Conservation (phyloP, 2,329 filamentous ascomycete genomes). For the Leptographium wingfieldii region DNA sequence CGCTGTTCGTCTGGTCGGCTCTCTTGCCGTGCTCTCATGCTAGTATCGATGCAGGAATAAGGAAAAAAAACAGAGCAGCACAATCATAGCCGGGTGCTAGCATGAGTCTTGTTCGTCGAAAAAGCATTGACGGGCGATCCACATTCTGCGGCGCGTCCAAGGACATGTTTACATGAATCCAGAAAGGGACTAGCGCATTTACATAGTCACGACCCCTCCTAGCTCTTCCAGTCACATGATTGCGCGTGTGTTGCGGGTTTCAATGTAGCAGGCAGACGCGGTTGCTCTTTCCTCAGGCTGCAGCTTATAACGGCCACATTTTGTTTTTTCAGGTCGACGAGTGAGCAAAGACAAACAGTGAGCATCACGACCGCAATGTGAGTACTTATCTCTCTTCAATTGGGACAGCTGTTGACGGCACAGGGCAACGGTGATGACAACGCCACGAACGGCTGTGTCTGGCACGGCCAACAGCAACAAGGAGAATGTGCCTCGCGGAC, state of each 20-base stretch:
- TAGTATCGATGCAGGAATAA: not conserved
- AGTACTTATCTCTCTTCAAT: not conserved
- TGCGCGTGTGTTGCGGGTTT: constrained; percentile 9
- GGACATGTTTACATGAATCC: constrained; percentile 13
- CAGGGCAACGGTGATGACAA: not conserved
- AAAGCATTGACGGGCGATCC: not conserved
- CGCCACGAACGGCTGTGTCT: not conserved
- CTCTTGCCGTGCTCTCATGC: not conserved
- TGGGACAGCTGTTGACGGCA: not conserved
- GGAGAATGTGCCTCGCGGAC: constrained; percentile 28
- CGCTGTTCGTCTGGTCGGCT: not conserved
- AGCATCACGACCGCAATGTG: not conserved
- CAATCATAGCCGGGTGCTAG: not conserved
- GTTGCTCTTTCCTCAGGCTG: not conserved
- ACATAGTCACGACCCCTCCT: not conserved
- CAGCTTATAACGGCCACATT: constrained; percentile 5
- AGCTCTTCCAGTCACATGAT: constrained; percentile 8
- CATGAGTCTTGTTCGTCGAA: not conserved
- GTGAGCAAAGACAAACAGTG: too few relatives aligned
- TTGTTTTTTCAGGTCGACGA: not conserved
- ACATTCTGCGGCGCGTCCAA: constrained; percentile 9
- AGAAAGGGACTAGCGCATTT: constrained; percentile 2
- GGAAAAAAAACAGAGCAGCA: not conserved
- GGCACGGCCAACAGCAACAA: constrained; percentile 10
- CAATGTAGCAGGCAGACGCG: constrained; percentile 9